Conservation (phyloP, 2,329 filamentous ascomycete genomes). For the Trichoderma afroharzianum region DNA sequence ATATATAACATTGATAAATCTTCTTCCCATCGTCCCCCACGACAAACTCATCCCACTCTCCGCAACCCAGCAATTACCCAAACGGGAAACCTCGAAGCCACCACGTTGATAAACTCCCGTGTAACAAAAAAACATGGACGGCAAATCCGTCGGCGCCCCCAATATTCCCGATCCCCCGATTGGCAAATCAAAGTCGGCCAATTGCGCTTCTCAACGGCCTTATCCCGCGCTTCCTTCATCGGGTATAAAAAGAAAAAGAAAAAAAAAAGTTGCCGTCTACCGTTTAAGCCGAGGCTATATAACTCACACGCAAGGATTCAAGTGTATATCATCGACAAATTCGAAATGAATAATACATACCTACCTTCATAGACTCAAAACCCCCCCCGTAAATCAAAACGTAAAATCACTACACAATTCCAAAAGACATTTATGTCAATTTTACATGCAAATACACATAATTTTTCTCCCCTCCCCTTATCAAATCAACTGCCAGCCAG, state of each 20-base stretch:
- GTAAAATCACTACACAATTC: not conserved
- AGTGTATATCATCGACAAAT: not conserved
- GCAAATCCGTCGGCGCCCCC: not conserved
- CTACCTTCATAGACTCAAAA: not conserved
- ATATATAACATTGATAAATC: not conserved
- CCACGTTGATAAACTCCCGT: not conserved
- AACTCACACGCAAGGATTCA: not conserved
- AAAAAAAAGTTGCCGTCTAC: not conserved
- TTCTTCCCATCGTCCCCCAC: not conserved
- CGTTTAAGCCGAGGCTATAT: not conserved
- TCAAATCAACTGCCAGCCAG: not conserved
- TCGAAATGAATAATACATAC: not conserved
- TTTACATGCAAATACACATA: not conserved
- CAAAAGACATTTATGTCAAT: not conserved
- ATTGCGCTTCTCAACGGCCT: constrained; percentile 4
- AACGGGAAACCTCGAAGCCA: not conserved
- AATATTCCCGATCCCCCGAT: not conserved
- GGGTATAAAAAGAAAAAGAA: not conserved
- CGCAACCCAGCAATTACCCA: not conserved
- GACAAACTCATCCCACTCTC: not conserved
- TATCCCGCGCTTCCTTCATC: not conserved
- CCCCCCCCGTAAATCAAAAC: not conserved
- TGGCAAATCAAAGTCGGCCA: not conserved
- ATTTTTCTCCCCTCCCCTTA: not conserved
- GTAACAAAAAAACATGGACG: not conserved